Evolutionary conservation across 345 rosid genomes (phyloP).

Genomic region (Arabidopsis arenosa): DNA sequence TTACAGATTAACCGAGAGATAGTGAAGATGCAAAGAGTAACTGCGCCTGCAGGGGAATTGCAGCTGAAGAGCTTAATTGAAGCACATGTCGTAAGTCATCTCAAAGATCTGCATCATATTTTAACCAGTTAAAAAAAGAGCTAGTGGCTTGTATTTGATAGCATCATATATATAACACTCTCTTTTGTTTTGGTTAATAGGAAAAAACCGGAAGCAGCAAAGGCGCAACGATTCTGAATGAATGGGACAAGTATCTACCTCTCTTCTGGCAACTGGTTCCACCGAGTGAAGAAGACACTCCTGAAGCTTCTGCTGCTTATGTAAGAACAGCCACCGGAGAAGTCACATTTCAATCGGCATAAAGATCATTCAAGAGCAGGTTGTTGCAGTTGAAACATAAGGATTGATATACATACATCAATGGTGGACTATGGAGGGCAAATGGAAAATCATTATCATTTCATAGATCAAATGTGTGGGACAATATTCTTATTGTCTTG

Average conservation of each 20-base stretch:
- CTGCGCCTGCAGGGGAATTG: constrained; percentile 96
- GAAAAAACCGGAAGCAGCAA: constrained; percentile 95
- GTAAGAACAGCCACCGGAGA: constrained; percentile 67
- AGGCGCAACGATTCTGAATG: constrained; percentile 72
- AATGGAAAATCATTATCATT: constrained; percentile 5
- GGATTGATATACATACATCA: constrained; percentile 31
- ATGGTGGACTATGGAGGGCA: constrained; percentile 29
- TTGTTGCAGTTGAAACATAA: constrained; percentile 33
- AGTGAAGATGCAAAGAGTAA: constrained; percentile 90
- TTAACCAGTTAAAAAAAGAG: background rate
- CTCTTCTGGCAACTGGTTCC: constrained; percentile 98
- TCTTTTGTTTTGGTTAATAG: constrained; percentile 45
- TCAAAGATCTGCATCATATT: background rate
- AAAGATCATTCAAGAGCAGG: constrained; percentile 32
- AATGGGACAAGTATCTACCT: constrained; percentile 82
- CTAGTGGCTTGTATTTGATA: constrained; percentile 6
- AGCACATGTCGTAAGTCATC: constrained; percentile 86
- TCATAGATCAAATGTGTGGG: constrained; percentile 36
- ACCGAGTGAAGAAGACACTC: constrained; percentile 99
- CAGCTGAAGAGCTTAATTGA: constrained; percentile 90
- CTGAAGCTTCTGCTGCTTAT: constrained; percentile 86
- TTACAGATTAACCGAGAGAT: constrained; percentile 86
- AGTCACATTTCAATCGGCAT: constrained; percentile 82
- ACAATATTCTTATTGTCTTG: constrained; percentile 38
- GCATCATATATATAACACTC: background rate